Evolutionary conservation across 305 asterid genomes (phyloP), one percentile per base, ranked within the genome.

Genomic region (Caryopteris hybrid): DNA sequence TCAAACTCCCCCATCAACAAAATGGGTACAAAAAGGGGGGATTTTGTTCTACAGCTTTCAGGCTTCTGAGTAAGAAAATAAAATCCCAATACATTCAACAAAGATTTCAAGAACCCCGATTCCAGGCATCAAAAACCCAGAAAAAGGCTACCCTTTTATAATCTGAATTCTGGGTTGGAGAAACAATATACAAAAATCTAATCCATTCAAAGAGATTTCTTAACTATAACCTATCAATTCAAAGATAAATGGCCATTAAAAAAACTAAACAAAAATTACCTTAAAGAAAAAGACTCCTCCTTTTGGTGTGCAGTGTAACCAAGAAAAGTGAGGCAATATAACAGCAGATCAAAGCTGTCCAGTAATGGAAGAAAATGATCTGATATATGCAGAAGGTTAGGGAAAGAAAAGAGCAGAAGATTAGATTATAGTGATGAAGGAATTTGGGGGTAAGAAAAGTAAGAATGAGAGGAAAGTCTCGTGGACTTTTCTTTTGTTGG

Each of bases 361-460:
- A 39, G 68, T 13, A 11, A 61, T n/a, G 25, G 31, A 50, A 17
- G 46, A n/a, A 33, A 23, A 39, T 3, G 33, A 53, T 51, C 34
- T 3, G 43, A 20, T 18, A 14, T 5, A 46, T 33, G 70, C 11
- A 57, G 14, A 55, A 9, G 8, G 31, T n/a, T n/a, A n/a, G n/a
- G n/a, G n/a, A n/a, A n/a, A 29, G 18, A 8, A 23, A 41, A 7
- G 31, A 18, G 29, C 14, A 6, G 45, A 18, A 48, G 58, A 54
- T 48, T 36, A 67, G 64, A 68, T 72, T 50, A 38, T 59, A 42
- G 66, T 33, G 80, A 70, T 52, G 68, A 47, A 50, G 61, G 57
- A 76, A 66, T 65, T 74, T 56, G 61, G 70, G 77, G 67, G 61
- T 36, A 7, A 46, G 71, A 74, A 68, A 74, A 60, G 75, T 67